Conservation (phyloP, 345 rosid species). For the Odontarrhena argentea region DNA sequence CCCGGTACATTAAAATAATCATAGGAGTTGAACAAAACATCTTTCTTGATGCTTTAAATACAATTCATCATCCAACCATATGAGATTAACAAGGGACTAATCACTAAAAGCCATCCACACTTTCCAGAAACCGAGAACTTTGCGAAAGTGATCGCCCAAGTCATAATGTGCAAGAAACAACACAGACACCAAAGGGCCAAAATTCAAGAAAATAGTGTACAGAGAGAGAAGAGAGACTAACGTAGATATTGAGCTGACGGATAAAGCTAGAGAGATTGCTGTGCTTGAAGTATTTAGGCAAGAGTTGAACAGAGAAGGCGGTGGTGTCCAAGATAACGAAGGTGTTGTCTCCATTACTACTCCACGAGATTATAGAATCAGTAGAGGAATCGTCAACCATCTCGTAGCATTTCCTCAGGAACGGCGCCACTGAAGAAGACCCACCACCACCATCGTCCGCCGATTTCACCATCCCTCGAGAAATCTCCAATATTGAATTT, state of each 20-base stretch:
- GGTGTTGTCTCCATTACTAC: slow-evolving; percentile 48
- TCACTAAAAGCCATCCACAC: slow-evolving; percentile 3
- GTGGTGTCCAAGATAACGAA: slow-evolving; percentile 68
- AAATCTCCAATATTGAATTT: slow-evolving; percentile 9
- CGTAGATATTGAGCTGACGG: slow-evolving; percentile 91
- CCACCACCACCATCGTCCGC: slow-evolving; percentile 43
- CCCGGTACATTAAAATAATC: neutral
- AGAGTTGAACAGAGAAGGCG: slow-evolving; percentile 61
- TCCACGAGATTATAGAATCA: slow-evolving; percentile 69
- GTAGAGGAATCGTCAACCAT: slow-evolving; percentile 80
- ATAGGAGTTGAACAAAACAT: slow-evolving; percentile 15
- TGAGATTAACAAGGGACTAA: slow-evolving; percentile 1
- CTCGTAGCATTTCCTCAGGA: slow-evolving; percentile 80
- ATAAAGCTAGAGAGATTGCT: slow-evolving; percentile 79
- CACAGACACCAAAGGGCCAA: neutral
- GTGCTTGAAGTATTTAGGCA: slow-evolving; percentile 82
- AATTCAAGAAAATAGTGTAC: slow-evolving; percentile 9
- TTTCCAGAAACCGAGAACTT: slow-evolving; percentile 16
- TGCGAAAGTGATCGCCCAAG: neutral
- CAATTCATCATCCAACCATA: neutral
- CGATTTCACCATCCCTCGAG: slow-evolving; percentile 59
- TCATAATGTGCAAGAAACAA: neutral
- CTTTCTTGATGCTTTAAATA: neutral
- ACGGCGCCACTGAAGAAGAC: slow-evolving; percentile 61
- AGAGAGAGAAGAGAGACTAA: slow-evolving; percentile 41